Base-by-base conservation (phyloP, 805 yeast genomes). In the Yarrowia hollandica region DNA sequence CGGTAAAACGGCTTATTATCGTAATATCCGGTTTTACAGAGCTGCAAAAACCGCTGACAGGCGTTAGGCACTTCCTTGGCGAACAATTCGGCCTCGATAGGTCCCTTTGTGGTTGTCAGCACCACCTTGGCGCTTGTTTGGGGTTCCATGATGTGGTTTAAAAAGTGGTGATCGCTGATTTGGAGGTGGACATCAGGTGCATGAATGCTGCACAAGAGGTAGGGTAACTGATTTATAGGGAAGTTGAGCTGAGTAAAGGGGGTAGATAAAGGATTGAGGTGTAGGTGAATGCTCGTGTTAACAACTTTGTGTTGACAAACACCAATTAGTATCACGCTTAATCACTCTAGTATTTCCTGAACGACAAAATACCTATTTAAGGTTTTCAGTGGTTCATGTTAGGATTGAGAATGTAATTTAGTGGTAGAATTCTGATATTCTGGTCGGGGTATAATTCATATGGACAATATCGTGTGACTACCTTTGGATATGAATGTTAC, bases 41-140 rank as follows among this genome's bases (percentile, higher is more conserved):
- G 74, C 54, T 75, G 73, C n/a, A 86, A 66, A 64, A 86, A 85
- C 34, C 67, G 65, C 31, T 76, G 66, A 26, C 79, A 66, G 1
- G 82, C 76, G 0, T 63, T 62, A 0, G 90, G 90, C 3, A 79
- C 69, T 67, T 87, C 89, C 64, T 81, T 81, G 11, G 90, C 88
- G 83, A 86, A 87, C 6, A 86, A 68, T 60, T 83, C 90, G 1
- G 86, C 69, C 22, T 77, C 81, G 0, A 86, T 69, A 2, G 74
- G 70, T 0, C 92, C 92, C 59, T 81, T 82, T 2, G 79, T 72
- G 0, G 92, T 85, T 15, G 69, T 64, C 2, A 87, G 62, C 2
- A 74, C 68, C n/a, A 83, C 84, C 63, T 79, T 80, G 4, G 70
- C 71, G 15, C 65, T 62, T 9, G 69, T 62, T 11, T 59, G 61